Percentiles rank a stretch among this genome's conserved stretches.
These are phyloP conservation scores for Citrus cavaleriei DNA, from an alignment of 345 rosid genomes.

Conservation along the genomic window DNA sequence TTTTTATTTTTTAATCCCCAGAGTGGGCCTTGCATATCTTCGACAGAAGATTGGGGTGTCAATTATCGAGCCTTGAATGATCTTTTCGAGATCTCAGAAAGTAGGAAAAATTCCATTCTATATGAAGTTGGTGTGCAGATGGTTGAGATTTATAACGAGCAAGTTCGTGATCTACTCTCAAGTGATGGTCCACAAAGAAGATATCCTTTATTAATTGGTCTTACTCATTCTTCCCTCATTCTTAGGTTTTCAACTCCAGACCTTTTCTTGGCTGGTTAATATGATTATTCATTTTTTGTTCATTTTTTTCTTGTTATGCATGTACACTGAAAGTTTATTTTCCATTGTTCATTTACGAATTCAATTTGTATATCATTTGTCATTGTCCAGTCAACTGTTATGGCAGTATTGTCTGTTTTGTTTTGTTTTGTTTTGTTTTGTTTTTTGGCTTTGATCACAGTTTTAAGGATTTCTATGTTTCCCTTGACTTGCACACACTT, in stretches of 20 bases:
- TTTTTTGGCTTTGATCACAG: neutral
- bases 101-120: constrained; percentile 53
- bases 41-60: constrained; percentile 95
- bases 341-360: neutral
- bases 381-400: neutral
- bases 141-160: constrained; percentile 98
- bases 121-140: constrained; percentile 97
- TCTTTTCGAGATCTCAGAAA: constrained; percentile 80
- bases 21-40: constrained; percentile 84
- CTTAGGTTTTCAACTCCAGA: constrained; percentile 4
- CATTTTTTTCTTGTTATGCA: neutral
- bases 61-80: constrained; percentile 90
- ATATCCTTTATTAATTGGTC: constrained; percentile 62
- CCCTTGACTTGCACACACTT: constrained; percentile 87
- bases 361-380: neutral
- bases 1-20: constrained; percentile 21
- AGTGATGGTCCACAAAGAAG: constrained; percentile 61
- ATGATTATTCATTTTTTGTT: neutral
- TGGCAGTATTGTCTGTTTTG: neutral
- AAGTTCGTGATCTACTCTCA: constrained; percentile 92
- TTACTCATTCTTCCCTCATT: neutral
- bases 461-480: constrained; percentile 16
- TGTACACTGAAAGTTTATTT: neutral
- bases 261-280: neutral
- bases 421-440: neutral